Evolutionary conservation across 192 early-diverging fungal species (phyloP).

Genomic region (Mortierella claussenii): DNA sequence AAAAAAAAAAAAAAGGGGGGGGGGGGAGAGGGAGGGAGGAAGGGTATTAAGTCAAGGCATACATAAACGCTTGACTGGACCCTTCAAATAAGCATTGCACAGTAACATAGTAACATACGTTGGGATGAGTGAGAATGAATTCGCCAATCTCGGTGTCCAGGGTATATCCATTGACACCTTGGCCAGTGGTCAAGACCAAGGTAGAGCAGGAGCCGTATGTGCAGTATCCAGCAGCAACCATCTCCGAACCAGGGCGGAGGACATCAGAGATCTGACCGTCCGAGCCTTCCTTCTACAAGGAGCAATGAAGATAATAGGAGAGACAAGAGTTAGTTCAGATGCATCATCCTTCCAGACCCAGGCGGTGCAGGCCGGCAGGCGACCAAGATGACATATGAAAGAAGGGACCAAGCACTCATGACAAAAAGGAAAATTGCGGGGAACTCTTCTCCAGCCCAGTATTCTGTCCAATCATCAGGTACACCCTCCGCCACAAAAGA

Average conservation of each 20-base stretch:
- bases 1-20: neutral
- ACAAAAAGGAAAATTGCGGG: conserved; percentile 24
- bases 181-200: conserved; percentile 81
- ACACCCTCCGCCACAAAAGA: neutral
- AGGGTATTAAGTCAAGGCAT: neutral
- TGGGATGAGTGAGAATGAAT: conserved; percentile 97
- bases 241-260: conserved; percentile 88
- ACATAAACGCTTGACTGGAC: no score
- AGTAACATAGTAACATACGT: conserved; percentile 62
- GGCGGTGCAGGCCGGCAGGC: no score
- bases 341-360: no score
- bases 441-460: neutral
- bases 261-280: conserved; percentile 77
- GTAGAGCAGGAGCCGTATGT: conserved; percentile 95
- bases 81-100: no score
- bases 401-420: no score
- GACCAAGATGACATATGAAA: conserved; percentile 17
- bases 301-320: no score
- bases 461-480: neutral
- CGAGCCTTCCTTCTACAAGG: conserved; percentile 57
- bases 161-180: conserved; percentile 94
- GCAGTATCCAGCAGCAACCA: conserved; percentile 96
- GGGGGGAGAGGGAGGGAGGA: neutral
- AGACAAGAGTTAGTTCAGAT: no score
- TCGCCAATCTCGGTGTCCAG: conserved; percentile 96